phyloP scores from a whole-genome alignment of 352 stramenopile species.

The Pythium guiyangense region DNA sequence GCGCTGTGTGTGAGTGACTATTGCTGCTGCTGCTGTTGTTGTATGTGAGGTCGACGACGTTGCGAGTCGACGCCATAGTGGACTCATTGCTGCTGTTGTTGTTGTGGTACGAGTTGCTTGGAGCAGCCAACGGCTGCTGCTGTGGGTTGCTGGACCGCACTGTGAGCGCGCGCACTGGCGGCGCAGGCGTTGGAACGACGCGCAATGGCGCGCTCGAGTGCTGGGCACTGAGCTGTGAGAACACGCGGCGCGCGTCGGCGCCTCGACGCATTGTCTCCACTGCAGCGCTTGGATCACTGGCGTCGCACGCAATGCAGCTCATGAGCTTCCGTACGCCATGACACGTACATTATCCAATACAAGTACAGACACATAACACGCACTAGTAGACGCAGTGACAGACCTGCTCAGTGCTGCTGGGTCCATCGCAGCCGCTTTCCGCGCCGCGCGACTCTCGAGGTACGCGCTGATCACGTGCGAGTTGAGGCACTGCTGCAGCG shows the following conservation, averaged over 20 bases:
- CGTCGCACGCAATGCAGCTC: background rate
- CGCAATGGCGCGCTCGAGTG: conserved; percentile 14
- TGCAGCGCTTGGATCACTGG: background rate
- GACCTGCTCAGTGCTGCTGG: no score
- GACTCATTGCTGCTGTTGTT: background rate
- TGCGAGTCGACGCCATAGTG: background rate
- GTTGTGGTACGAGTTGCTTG: background rate
- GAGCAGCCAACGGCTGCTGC: background rate
- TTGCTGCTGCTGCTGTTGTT: background rate
- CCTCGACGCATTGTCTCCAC: conserved; percentile 38
- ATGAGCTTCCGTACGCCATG: no score
- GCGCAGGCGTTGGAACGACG: conserved; percentile 34
- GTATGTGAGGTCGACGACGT: conserved; percentile 27
- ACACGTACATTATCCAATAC: no score
- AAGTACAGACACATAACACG: conserved; percentile 18
- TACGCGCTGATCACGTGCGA: conserved; percentile 73
- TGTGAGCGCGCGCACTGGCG: background rate
- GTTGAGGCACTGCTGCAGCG: conserved; percentile 72
- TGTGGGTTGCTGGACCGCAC: background rate
- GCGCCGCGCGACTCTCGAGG: conserved; percentile 44
- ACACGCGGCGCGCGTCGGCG: conserved; percentile 22
- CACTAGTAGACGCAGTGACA: no score
- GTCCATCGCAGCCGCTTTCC: conserved; percentile 23
- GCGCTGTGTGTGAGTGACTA: background rate
- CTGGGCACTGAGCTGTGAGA: conserved; percentile 11